Base-by-base conservation (phyloP, 1,284 basidiomycete genomes). In the Tausonia pullulans region DNA sequence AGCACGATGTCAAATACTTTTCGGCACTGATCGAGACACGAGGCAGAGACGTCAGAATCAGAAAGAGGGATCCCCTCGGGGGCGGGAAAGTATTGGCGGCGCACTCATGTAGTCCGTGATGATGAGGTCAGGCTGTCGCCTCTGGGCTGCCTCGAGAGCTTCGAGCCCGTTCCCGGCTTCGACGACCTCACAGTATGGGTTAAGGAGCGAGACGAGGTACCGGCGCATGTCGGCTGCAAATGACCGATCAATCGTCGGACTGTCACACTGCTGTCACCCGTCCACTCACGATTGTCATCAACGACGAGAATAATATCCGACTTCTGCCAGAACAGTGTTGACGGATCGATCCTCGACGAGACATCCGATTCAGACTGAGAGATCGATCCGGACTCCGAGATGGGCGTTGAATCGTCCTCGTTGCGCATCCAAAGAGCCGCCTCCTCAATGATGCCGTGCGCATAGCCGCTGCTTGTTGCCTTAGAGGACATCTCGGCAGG, bases 101-200 rank as follows among this genome's bases (percentile, higher is more conserved):
- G 77, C 77, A 76, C 79, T 77, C 73, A 77, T 76, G 6, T 77
- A 74, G 63, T 80, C 79, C 1, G 75, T 78, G 69, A 63, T 39
- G 50, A 79, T 74, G 69, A 56, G 74, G 71, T 68, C 69, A 7
- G 70, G 73, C 7, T 67, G 58, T 6, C 59, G 60, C 13, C 63
- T 65, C 43, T 69, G 63, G 55, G 73, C 73, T n/a, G 73, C 63
- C 4, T 75, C 70, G 14, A 78, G 67, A 3, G 75, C 77, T 61
- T 78, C 73, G 48, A 70, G 66, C 0, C 78, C 78, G 63, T 79
- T 74, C 9, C 69, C 62, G 9, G 77, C 78, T 68, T 76, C 75
- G 3, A 77, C 68, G n/a, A 79, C 70, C 3, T 66, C 71, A 64
- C 78, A 78, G 67, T 72, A 78, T 9, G 75, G 74, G 5, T 69